Base-by-base conservation (phyloP, 1,284 basidiomycete species). In the Irpex rosettiformis region DNA sequence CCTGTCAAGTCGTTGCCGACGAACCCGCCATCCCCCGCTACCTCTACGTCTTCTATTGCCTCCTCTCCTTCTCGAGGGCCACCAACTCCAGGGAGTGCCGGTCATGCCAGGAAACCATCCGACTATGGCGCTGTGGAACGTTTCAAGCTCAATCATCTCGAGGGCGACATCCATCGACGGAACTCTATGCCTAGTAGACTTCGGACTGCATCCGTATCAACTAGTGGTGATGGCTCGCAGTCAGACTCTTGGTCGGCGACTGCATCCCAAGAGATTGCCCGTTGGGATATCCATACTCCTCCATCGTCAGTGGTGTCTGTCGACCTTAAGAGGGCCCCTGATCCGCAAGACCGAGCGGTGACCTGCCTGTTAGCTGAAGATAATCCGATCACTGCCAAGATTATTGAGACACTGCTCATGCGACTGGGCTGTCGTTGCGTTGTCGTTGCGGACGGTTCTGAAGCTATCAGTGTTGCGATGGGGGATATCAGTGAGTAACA, bases 401-500 rank as follows among this genome's bases (percentile, higher is more conserved):
- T 98, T 52, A 88, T 98, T 59, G 96, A 98, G 75, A 97, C 93
- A 0, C 75, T 98, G 52, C 82, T 99, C 54, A 89, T 91, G 59
- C 88, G 95, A 47, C 82, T 98, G 63, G 96, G 96, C 1, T 98
- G 95, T 73, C 88, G 94, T 18, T 95, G 93, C 72, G 89, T 97
- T 2, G 89, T 96, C 4, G 96, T 98, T 21, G 86, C 93, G 55
- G 95, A 99, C 74, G 97, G 96, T 11, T 94, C 95, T 4, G 95
- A 97, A 70, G 96, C 96, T 22, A 90, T 98, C 64, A 94, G 95
- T 64, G 89, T 96, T 59, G 96, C 96, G 8, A 96, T 98, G 87
- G 94, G 94, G 53, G 94, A 95, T 71, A 94, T 96, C 74, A 91
- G 93, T 93, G 72, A 79, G 92, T 84, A 65, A 11, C 8, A n/a